Percentiles rank a stretch among this genome's conserved stretches.
phyloP scores from a whole-genome alignment of 805 yeast species.

The Wickerhamomyces rabaulensis region DNA sequence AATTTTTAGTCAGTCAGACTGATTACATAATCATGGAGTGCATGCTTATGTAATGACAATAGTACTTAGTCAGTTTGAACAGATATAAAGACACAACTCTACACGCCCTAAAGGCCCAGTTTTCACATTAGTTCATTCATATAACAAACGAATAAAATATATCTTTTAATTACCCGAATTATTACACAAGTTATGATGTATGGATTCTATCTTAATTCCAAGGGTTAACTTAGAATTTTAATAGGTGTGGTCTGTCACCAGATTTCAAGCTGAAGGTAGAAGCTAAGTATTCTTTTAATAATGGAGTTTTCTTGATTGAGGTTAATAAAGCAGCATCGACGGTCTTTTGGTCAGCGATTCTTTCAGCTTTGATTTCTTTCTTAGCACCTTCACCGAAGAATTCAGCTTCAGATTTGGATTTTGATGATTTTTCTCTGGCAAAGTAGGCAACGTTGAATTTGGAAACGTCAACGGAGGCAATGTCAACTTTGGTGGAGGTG shows the following conservation, averaged over 20 bases:
- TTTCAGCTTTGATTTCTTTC: conserved; percentile 87
- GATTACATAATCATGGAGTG: neutral
- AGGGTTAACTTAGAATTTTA: conserved; percentile 73
- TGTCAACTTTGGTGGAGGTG: conserved; percentile 87
- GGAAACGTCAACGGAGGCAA: conserved; percentile 75
- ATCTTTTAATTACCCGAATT: conserved; percentile 19
- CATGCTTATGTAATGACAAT: neutral
- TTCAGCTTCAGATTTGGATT: conserved; percentile 86
- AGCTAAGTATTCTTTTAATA: conserved; percentile 94
- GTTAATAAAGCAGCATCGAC: conserved; percentile 91
- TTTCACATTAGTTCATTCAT: conserved; percentile 9
- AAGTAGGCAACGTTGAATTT: conserved; percentile 95
- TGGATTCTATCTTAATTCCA: neutral
- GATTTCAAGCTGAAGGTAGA: conserved; percentile 92
- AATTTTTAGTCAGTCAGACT: neutral
- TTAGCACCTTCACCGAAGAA: conserved; percentile 78
- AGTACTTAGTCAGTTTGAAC: too few relatives aligned
- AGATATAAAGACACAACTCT: too few relatives aligned
- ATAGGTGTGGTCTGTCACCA: conserved; percentile 98
- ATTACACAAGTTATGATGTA: conserved; percentile 17
- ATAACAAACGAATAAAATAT: conserved; percentile 18
- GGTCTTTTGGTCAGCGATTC: conserved; percentile 94
- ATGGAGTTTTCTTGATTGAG: conserved; percentile 94
- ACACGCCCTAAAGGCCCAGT: neutral
- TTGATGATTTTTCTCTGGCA: conserved; percentile 87